Evolutionary conservation across 305 asterid species (phyloP).

Genomic region (Fraxinus paxiana): DNA sequence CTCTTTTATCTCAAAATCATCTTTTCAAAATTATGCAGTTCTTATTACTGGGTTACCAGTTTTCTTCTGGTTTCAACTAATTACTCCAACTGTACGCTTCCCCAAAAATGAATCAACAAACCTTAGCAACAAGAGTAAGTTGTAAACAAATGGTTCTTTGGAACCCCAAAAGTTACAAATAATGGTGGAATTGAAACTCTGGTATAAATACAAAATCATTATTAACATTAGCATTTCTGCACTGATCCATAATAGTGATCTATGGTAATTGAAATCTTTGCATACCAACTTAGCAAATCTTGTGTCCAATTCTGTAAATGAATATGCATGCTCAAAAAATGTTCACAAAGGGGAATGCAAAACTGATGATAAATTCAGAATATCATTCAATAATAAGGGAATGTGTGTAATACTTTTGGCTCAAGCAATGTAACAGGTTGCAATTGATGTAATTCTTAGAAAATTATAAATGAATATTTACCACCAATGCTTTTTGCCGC

Average conservation of each 20-base stretch:
- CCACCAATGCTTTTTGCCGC: conserved; percentile 86
- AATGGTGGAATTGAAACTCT: too few relatives aligned
- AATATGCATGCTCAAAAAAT: not conserved
- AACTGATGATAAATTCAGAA: not conserved
- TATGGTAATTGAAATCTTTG: not conserved
- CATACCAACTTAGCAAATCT: not conserved
- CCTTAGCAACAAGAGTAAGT: not conserved
- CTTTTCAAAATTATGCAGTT: not conserved
- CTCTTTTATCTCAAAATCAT: not conserved
- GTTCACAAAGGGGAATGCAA: not conserved
- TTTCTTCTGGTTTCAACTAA: not conserved
- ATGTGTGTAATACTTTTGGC: not conserved
- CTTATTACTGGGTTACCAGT: not conserved
- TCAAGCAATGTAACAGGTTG: not conserved
- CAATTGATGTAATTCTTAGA: not conserved
- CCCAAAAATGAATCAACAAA: not conserved
- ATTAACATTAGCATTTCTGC: not conserved
- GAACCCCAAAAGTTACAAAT: too few relatives aligned
- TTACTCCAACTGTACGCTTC: not conserved
- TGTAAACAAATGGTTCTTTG: too few relatives aligned
- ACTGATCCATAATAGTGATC: not conserved
- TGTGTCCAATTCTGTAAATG: not conserved
- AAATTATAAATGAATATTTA: conserved; percentile 24
- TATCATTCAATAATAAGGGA: not conserved
- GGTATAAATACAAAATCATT: not conserved